These are phyloP conservation scores for Kluyveromyces nonfermentans DNA, from an alignment of 805 yeast genomes.

Conservation along the genomic window DNA sequence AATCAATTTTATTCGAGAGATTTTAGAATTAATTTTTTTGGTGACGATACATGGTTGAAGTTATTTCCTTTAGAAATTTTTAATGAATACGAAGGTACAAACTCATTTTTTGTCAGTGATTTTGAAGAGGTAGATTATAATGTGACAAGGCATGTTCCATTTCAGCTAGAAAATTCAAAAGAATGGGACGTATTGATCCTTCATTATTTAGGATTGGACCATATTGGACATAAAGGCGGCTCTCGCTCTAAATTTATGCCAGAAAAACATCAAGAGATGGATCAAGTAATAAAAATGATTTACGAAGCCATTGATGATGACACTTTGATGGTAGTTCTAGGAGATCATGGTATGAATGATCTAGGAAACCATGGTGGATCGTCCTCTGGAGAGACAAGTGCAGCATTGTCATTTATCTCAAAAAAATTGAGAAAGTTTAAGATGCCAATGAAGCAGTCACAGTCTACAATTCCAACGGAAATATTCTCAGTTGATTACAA, in stretches of 20 bases:
- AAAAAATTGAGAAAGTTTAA: slow-evolving; percentile 38
- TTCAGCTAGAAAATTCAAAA: slow-evolving; percentile 36
- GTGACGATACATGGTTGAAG: slow-evolving; percentile 97
- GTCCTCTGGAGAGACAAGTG: slow-evolving; percentile 81
- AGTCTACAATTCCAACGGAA: slow-evolving; percentile 11
- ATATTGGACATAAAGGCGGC: slow-evolving; percentile 97
- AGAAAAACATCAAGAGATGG: slow-evolving; percentile 81
- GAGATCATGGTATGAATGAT: slow-evolving; percentile 96
- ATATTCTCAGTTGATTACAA: slow-evolving; percentile 35
- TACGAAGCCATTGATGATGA: slow-evolving; percentile 38
- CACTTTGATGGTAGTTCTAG: slow-evolving; percentile 67
- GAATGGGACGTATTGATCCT: slow-evolving; percentile 81
- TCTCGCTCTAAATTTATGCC: slow-evolving; percentile 76
- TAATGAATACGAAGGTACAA: slow-evolving; percentile 68
- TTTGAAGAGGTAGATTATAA: slow-evolving; percentile 89
- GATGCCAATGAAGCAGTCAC: slow-evolving; percentile 10
- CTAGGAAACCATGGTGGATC: slow-evolving; percentile 97
- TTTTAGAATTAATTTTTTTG: slow-evolving; percentile 65
- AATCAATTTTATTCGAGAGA: slow-evolving; percentile 42
- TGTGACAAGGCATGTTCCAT: slow-evolving; percentile 77
- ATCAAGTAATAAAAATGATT: slow-evolving; percentile 45
- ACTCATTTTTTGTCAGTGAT: slow-evolving; percentile 90
- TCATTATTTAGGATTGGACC: slow-evolving; percentile 92
- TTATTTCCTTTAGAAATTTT: slow-evolving; percentile 65
- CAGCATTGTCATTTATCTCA: slow-evolving; percentile 67